Evolutionary conservation across 768 basidiomycete species (phyloP).

Genomic region (Naganishia onofrii): DNA sequence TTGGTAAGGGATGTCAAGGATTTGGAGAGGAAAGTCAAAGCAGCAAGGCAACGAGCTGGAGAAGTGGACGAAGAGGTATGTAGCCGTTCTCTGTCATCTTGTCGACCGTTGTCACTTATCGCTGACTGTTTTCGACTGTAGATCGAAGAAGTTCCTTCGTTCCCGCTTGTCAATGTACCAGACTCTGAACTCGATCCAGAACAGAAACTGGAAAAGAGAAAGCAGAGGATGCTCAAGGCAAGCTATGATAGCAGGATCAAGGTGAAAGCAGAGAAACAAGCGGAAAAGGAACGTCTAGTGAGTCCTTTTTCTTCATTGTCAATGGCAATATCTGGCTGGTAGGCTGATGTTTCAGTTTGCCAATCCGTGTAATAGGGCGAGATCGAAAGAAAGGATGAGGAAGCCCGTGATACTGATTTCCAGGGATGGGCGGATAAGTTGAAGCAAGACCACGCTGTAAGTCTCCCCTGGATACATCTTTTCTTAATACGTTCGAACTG

Average conservation of each 20-base stretch:
- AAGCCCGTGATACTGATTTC: constrained; percentile 70
- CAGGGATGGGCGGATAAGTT: constrained; percentile 70
- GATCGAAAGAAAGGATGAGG: constrained; percentile 66
- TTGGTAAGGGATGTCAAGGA: constrained; percentile 60
- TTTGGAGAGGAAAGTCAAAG: constrained; percentile 63
- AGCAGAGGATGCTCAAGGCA: constrained; percentile 87
- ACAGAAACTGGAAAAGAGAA: constrained; percentile 86
- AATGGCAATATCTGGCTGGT: not conserved
- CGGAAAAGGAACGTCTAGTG: constrained; percentile 62
- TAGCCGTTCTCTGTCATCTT: not conserved
- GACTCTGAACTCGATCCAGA: constrained; percentile 92
- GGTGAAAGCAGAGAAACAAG: constrained; percentile 79
- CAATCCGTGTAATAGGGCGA: constrained; percentile 35
- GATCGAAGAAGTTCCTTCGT: constrained; percentile 56
- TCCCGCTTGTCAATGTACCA: constrained; percentile 85
- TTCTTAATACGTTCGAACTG: not conserved
- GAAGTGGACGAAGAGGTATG: constrained; percentile 36
- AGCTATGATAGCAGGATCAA: constrained; percentile 87
- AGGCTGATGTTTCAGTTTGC: not conserved
- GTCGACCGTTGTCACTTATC: too few relatives aligned
- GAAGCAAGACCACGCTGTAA: constrained; percentile 76
- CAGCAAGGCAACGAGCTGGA: constrained; percentile 54
- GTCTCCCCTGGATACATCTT: constrained; percentile 31
- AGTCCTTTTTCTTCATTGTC: constrained; percentile 17
- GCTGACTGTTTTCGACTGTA: not conserved